These are phyloP conservation scores for Mycena capillaripes DNA, from an alignment of 768 basidiomycete genomes.

Conservation along the genomic window DNA sequence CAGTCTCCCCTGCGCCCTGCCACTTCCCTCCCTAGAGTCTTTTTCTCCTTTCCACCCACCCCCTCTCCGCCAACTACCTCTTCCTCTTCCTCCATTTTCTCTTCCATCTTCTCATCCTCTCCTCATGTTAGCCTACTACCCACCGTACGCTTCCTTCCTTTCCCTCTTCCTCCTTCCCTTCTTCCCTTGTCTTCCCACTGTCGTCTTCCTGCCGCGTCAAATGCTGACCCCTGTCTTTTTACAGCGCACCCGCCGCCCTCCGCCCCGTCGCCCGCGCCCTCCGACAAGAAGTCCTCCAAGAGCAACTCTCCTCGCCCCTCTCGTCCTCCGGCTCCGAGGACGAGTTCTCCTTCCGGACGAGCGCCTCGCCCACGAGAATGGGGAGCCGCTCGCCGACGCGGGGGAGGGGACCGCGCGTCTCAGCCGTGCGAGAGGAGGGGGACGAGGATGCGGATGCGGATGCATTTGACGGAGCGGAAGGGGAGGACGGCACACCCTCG, in stretches of 20 bases:
- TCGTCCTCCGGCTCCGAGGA: conserved; percentile 12
- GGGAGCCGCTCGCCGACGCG: not conserved
- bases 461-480: not conserved
- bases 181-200: no score
- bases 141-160: no score
- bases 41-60: not conserved
- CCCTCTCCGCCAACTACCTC: not conserved
- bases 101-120: not conserved
- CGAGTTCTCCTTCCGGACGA: not conserved
- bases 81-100: not conserved
- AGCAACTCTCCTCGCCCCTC: conserved; percentile 11
- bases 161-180: not conserved
- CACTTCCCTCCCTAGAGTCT: no score
- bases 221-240: not conserved
- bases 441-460: conserved; percentile 18
- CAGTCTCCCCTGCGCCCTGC: no score
- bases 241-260: conserved; percentile 28
- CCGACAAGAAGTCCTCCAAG: conserved; percentile 27
- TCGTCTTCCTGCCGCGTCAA: no score
- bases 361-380: conserved; percentile 23
- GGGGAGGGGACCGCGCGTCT: not conserved
- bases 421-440: conserved; percentile 15
- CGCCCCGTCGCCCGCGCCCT: conserved; percentile 32
- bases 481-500: conserved; percentile 26
- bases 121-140: no score